Evolutionary conservation across 768 basidiomycete genomes (phyloP), one percentile per base, ranked within the genome.

Genomic region (Lactarius hengduanensis): DNA sequence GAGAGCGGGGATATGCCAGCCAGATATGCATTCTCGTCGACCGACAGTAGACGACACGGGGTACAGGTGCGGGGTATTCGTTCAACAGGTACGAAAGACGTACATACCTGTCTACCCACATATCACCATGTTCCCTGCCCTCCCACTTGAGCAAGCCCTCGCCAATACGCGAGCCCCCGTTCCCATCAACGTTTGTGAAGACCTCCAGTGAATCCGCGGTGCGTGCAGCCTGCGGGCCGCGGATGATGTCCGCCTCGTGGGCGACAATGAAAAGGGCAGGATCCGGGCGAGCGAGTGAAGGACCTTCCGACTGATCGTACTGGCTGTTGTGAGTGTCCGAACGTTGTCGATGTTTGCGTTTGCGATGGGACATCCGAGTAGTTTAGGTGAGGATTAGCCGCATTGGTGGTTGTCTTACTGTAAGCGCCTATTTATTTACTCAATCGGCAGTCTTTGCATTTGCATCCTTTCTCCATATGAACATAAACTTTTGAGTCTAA

Each of bases 81-180:
- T 32, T 50, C 30, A 13, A 56, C 22, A 30, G 63, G 70, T 65
- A 68, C 69, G 66, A 76, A 70, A 65, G 40, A 40, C 66, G 74
- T 69, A 83, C 89, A 74, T 86, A 94, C 92, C 92, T 88, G 80
- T 96, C 92, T 62, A 91, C 84, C 91, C 89, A 94, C 3, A 91
- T 71, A 26, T 69, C 58, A 28, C 30, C 34, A n/a, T 55, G 58
- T 34, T 63, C n/a, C 6, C 43, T 38, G 7, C 62, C 38, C 45
- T 63, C 28, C 69, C 70, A 67, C 62, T 67, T 45, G 45, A 83
- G 75, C 57, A 82, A 74, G 41, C 74, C 79, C 45, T 73, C 72
- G n/a, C 77, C 74, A 38, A 70, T 63, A 62, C 70, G 67, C 16
- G 65, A 40, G 28, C 64, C 61, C 62, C 71, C 64, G 28, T 53